Base-by-base conservation (phyloP, 2,329 filamentous ascomycete species). In the Stylonectria norvegica region DNA sequence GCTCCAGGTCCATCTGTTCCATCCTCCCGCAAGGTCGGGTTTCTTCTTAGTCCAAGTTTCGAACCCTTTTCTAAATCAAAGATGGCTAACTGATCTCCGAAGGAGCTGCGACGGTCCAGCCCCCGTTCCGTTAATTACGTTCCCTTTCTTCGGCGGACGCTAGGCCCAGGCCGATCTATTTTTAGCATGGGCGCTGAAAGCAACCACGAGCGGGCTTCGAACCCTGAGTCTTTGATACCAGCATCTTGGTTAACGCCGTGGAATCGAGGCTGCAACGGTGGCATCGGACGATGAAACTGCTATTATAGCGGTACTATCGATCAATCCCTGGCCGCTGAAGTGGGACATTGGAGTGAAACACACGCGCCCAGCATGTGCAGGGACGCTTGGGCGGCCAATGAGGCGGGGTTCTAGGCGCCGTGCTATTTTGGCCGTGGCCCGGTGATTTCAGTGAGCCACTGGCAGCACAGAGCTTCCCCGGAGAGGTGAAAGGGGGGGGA, bases 371-470 rank as follows among this genome's bases (percentile, higher is more conserved):
- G 31, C 3, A 5, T 5, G 16, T 19, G 17, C 28, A 32, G 37
- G 42, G 29, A 33, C 43, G 42, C 34, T 35, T 39, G 37, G 19
- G 35, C 27, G 43, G 37, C 60, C 60, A 62, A 62, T 62, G 28
- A 38, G 36, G 36, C 37, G 33, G 9, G n/a, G 44, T 38, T 45
- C 47, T 62, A 62, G 52, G 60, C 57, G 58, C 60, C 50, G 50
- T 41, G 49, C 40, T 20, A 27, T 38, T 39, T 42, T 43, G 29
- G 41, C 36, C 45, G 32, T 28, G 17, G n/a, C 22, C 15, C 15
- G 15, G 20, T 19, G 22, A 35, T 33, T 14, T 34, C 22, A 29
- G 11, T 17, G 23, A 19, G 4, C 20, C 18, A 36, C 36, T 27
- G 31, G 36, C 20, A 22, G n/a, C 19, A 33, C 11, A 12, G 20